Evolutionary conservation across 164 flowering plant species (phyloP).

Genomic region (Dillenia turbinata): DNA sequence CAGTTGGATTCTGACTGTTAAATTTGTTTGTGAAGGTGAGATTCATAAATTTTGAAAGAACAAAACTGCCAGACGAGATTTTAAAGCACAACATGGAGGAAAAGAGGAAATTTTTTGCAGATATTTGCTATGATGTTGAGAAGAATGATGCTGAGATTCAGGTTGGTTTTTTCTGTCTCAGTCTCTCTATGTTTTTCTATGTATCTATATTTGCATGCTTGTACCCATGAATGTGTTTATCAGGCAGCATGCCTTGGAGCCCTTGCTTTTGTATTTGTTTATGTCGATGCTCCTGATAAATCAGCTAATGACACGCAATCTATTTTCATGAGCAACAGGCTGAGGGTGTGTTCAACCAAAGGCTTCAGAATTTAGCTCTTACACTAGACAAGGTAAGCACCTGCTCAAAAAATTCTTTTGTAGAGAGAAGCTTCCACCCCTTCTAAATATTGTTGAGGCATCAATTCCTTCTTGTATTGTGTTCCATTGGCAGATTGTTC

Average conservation of each 20-base stretch:
- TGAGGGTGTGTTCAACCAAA: conserved; percentile 97
- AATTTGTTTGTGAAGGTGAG: conserved; percentile 58
- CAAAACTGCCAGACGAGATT: conserved; percentile 88
- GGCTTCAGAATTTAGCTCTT: conserved; percentile 96
- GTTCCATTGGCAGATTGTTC: no score
- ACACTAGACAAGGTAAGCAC: conserved; percentile 83
- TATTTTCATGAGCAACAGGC: conserved; percentile 49
- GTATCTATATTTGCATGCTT: neutral
- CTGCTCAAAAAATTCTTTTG: no score
- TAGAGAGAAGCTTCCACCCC: no score
- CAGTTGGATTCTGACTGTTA: conserved; percentile 12
- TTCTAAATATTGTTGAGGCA: no score
- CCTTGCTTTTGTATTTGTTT: no score
- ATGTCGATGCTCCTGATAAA: no score
- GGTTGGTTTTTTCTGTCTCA: conserved; percentile 30
- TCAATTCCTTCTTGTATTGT: neutral
- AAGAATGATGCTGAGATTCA: conserved; percentile 95
- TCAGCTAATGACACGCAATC: neutral
- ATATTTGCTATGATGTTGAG: conserved; percentile 72
- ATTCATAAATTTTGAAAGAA: conserved; percentile 88
- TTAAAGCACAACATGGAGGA: conserved; percentile 87
- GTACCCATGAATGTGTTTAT: neutral
- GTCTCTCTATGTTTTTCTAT: neutral
- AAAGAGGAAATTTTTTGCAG: conserved; percentile 77
- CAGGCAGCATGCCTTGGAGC: neutral